Conservation (phyloP, 1,139 yeast species). For the Suhomyces wounanorum region DNA sequence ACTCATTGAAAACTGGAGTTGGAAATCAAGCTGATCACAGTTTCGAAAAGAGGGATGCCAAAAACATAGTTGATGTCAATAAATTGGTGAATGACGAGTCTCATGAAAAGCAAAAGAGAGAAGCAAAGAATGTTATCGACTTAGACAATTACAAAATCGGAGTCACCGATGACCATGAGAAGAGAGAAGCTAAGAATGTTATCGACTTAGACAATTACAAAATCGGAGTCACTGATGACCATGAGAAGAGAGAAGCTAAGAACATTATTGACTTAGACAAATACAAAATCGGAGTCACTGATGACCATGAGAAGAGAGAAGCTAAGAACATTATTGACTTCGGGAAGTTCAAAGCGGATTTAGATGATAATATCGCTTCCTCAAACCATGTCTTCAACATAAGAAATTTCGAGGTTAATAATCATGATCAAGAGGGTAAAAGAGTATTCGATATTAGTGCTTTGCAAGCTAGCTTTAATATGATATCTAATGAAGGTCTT, state of each 20-base stretch:
- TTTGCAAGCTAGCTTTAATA: not conserved
- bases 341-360: conserved; percentile 1
- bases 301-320: conserved; percentile 18
- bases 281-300: not conserved
- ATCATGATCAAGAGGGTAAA: not conserved
- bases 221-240: not conserved
- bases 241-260: not conserved
- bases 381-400: not conserved
- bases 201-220: not conserved
- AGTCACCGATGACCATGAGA: not conserved
- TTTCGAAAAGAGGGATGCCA: not conserved
- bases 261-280: not conserved
- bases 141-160: not conserved
- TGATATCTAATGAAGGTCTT: not conserved
- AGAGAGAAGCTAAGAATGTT: conserved; percentile 1
- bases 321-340: conserved; percentile 24
- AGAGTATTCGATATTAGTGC: conserved; percentile 6
- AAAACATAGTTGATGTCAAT: not conserved
- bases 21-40: not conserved
- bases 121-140: not conserved
- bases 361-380: not conserved
- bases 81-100: not conserved
- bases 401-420: not conserved
- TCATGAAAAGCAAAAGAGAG: not conserved
- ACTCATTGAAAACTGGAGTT: conserved; percentile 6